These are phyloP conservation scores for Clarireedia sp. DNA, from an alignment of 2,329 filamentous ascomycete species.

Conservation along the genomic window DNA sequence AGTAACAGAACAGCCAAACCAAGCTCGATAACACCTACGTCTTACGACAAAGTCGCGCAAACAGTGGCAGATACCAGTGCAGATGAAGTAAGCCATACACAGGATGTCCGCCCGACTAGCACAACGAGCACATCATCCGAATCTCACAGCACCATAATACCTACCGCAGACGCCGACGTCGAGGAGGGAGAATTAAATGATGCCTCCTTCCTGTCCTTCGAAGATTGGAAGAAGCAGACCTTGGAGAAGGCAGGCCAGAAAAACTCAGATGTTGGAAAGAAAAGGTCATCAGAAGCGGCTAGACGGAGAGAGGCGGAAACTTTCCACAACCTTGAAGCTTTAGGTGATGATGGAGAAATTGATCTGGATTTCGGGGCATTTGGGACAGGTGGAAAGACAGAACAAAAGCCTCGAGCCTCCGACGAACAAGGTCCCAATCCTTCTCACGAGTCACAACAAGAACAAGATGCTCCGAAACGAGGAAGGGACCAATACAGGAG, in stretches of 20 bases:
- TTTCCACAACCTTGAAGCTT: constrained; percentile 62
- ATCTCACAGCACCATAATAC: not conserved
- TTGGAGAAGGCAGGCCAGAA: constrained; percentile 77
- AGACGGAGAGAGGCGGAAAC: constrained; percentile 46
- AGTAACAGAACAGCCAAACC: not conserved
- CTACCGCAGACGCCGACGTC: constrained; percentile 15
- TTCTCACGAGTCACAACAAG: constrained; percentile 24
- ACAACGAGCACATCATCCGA: constrained; percentile 2
- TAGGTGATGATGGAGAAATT: constrained; percentile 87
- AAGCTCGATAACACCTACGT: not conserved
- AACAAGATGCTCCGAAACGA: constrained; percentile 19
- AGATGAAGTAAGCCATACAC: constrained; percentile 2
- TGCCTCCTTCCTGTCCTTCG: constrained; percentile 86
- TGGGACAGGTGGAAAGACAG: constrained; percentile 31
- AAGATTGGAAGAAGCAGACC: constrained; percentile 97
- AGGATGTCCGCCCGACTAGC: constrained; percentile 1
- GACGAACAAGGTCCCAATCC: constrained; percentile 15
- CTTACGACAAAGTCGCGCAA: constrained; percentile 1
- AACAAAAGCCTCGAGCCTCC: constrained; percentile 12
- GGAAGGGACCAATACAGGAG: constrained; percentile 46
- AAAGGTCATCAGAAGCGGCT: constrained; percentile 36
- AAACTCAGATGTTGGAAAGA: constrained; percentile 56
- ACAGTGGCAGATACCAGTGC: not conserved
- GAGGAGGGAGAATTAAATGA: constrained; percentile 37
- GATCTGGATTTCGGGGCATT: constrained; percentile 63